Percentiles rank a stretch among this genome's conserved stretches.
Evolutionary conservation across 2,329 filamentous ascomycete genomes (phyloP).

Genomic region (Stylonectria norvegica): DNA sequence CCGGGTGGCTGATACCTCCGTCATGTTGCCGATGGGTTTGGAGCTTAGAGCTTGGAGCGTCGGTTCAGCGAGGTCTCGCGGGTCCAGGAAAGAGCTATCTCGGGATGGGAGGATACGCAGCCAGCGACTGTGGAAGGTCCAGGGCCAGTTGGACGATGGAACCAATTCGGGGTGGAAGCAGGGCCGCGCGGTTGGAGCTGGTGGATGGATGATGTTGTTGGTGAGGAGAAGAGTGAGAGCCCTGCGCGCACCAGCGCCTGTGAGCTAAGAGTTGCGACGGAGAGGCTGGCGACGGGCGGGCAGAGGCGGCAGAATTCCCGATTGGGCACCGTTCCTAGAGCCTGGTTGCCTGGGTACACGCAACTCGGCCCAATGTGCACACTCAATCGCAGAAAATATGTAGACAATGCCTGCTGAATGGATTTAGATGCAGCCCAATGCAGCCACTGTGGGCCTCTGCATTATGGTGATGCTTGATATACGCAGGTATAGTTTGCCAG

Average conservation of each 20-base stretch:
- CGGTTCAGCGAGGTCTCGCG: no score
- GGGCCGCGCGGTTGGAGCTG: conserved; percentile 12
- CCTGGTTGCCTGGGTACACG: no score
- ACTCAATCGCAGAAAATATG: no score
- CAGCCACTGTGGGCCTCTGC: no score
- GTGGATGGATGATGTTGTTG: conserved; percentile 11
- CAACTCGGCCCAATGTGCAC: no score
- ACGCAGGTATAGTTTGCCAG: no score
- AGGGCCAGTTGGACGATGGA: conserved; percentile 22
- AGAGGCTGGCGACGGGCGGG: conserved; percentile 28
- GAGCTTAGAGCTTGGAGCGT: conserved; percentile 12
- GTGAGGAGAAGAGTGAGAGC: conserved; percentile 24
- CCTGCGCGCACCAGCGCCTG: conserved; percentile 16
- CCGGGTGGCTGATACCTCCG: conserved; percentile 88
- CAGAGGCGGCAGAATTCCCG: conserved; percentile 26
- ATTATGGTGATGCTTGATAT: no score
- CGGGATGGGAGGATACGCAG: conserved; percentile 9
- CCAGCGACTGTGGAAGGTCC: conserved; percentile 16
- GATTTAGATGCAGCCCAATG: no score
- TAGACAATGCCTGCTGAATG: no score
- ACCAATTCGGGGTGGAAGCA: conserved; percentile 19
- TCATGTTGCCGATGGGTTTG: conserved; percentile 58
- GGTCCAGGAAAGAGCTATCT: conserved; percentile 9
- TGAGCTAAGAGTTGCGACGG: conserved; percentile 20
- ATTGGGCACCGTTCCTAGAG: conserved; percentile 24